Evolutionary conservation across 208 protist genomes (phyloP), one percentile per base, ranked within the genome.

Genomic region (Leishmania gerbilli): DNA sequence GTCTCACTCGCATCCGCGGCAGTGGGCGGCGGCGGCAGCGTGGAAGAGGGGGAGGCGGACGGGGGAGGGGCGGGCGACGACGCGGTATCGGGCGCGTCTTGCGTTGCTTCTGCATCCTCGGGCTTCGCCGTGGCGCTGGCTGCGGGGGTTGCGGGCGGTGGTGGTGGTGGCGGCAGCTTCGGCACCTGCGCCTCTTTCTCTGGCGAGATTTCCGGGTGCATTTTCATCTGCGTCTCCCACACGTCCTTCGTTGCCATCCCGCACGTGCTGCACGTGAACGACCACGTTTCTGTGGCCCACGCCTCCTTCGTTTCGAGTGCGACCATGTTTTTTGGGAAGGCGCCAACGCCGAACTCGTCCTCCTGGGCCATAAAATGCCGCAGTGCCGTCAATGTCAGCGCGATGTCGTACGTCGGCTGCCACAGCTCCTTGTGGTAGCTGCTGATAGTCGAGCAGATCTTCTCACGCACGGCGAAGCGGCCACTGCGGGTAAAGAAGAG

Each of bases 371-470:
- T 98, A 78, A 97, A 98, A 19, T 87, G 76, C 1, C 92, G 92
- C 40, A 98, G 84, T 19, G 93, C 88, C 3, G 86, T 83, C 2
- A 98, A 79, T 7, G 96, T 88, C 24, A 94, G 88, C 15, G 76
- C 56, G 9, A 97, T 84, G 60, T 93, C 89, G 84, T 95, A 98
- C 40, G 85, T 83, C 3, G 96, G 95, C 58, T 89, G 84, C 96
- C 97, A 99, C 72, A 87, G 71, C 89, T 99, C 95, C 75, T 91
- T 92, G 84, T 99, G 97, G 79, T 94, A 98, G 71, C 85, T 92
- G 75, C 92, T 96, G 40, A 98, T 90, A 55, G 88, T 91, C 9
- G 94, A 91, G 88, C 97, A 99, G 37, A 99, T 98, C 37, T 93
- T 95, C 69, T 85, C 89, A 34, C 89, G 68, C 21, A 88, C 79